Conservation (phyloP, 1,284 basidiomycete species). For the Fomitopsis palustris region DNA sequence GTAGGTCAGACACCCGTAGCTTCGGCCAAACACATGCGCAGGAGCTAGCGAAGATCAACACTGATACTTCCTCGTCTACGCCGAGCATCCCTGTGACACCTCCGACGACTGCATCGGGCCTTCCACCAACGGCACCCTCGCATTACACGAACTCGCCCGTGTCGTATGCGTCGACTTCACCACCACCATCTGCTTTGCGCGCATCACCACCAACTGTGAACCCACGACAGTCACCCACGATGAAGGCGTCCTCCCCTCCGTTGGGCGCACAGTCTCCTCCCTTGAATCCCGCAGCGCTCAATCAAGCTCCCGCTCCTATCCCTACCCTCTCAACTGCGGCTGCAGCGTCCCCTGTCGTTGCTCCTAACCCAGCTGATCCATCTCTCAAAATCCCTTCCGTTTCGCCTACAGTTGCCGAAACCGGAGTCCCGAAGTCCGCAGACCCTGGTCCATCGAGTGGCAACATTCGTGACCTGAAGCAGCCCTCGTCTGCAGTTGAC, state of each 20-base stretch:
- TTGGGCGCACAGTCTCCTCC: slow-evolving; percentile 32
- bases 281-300: slow-evolving; percentile 50
- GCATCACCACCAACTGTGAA: slow-evolving; percentile 1
- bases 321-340: slow-evolving; percentile 29
- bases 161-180: not conserved
- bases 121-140: slow-evolving; percentile 14
- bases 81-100: slow-evolving; percentile 41
- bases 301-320: slow-evolving; percentile 53
- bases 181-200: slow-evolving; percentile 11
- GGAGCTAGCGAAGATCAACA: slow-evolving; percentile 59
- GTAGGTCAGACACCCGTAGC: slow-evolving; percentile 68
- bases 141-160: slow-evolving; percentile 9
- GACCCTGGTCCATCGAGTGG: slow-evolving; percentile 68
- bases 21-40: slow-evolving; percentile 78
- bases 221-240: not conserved
- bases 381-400: slow-evolving; percentile 30
- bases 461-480: slow-evolving; percentile 50
- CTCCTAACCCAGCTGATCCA: slow-evolving; percentile 28
- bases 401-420: slow-evolving; percentile 61
- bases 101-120: slow-evolving; percentile 22
- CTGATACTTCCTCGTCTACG: slow-evolving; percentile 29
- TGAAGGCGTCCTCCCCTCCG: slow-evolving; percentile 19
- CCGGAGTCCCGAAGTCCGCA: slow-evolving; percentile 51
- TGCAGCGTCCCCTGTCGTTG: slow-evolving; percentile 25
- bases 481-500: slow-evolving; percentile 27